Percentiles rank a stretch among this genome's conserved stretches.
These are phyloP conservation scores for Grammothele lineata DNA, from an alignment of 768 basidiomycete species.

Conservation along the genomic window DNA sequence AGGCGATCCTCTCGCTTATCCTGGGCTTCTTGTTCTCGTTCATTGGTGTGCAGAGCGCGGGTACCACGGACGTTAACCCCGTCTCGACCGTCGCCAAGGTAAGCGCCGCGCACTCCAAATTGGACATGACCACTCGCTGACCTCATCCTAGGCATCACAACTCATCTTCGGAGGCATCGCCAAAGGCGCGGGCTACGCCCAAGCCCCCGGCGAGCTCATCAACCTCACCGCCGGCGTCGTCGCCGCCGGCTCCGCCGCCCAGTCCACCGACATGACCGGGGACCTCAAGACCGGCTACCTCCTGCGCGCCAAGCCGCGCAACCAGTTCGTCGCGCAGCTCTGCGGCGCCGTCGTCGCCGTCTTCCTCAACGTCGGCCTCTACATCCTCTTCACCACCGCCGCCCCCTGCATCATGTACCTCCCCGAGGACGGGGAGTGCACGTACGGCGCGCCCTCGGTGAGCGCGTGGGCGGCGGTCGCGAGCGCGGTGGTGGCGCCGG, in stretches of 20 bases:
- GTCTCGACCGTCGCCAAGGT: slow-evolving; percentile 58
- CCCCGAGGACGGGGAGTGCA: slow-evolving; percentile 34
- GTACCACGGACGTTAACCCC: slow-evolving; percentile 60
- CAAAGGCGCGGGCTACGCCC: slow-evolving; percentile 38
- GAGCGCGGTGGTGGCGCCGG: slow-evolving; percentile 13
- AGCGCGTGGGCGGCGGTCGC: slow-evolving; percentile 45
- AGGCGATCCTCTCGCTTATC: slow-evolving; percentile 51
- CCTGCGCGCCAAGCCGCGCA: slow-evolving; percentile 56
- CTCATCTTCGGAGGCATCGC: slow-evolving; percentile 61
- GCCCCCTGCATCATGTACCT: slow-evolving; percentile 50
- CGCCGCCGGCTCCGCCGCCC: slow-evolving; percentile 51
- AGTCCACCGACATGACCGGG: slow-evolving; percentile 61
- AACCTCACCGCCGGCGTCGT: slow-evolving; percentile 52
- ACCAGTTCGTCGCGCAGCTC: slow-evolving; percentile 60
- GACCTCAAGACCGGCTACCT: slow-evolving; percentile 71
- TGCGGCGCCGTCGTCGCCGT: slow-evolving; percentile 55
- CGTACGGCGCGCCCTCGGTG: slow-evolving; percentile 54
- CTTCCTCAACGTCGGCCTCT: slow-evolving; percentile 55
- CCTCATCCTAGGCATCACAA: too few species aligned
- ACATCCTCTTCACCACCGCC: slow-evolving; percentile 59
- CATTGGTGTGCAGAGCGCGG: slow-evolving; percentile 58
- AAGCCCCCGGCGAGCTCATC: slow-evolving; percentile 37
- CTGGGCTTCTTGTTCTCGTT: slow-evolving; percentile 65
- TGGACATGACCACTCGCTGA: too few species aligned
- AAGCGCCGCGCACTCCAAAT: too few species aligned